These are phyloP conservation scores for Venustampulla echinocandica DNA, from an alignment of 495 filamentous ascomycete genomes.

Conservation along the genomic window DNA sequence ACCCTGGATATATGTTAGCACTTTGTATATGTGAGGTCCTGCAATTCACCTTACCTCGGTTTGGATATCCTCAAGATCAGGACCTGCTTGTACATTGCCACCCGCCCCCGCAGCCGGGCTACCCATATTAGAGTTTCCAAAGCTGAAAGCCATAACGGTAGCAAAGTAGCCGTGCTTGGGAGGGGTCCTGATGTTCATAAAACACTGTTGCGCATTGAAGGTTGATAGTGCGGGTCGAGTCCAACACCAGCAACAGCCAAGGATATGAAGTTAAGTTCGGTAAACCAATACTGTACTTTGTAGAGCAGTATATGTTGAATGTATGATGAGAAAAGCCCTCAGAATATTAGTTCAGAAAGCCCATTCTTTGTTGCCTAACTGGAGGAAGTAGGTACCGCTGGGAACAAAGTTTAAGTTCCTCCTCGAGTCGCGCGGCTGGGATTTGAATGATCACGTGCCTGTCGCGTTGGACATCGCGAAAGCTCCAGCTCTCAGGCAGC, in stretches of 20 bases:
- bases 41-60: slow-evolving; percentile 41
- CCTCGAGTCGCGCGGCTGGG: too few relatives aligned
- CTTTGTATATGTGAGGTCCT: background rate
- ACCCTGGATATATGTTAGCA: slow-evolving; percentile 39
- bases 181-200: slow-evolving; percentile 24
- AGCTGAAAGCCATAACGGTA: slow-evolving; percentile 57
- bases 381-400: too few relatives aligned
- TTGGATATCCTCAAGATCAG: slow-evolving; percentile 49
- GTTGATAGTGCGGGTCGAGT: background rate
- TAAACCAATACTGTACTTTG: background rate
- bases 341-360: too few relatives aligned
- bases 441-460: slow-evolving; percentile 9
- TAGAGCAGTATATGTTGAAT: too few relatives aligned
- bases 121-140: slow-evolving; percentile 19
- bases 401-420: too few relatives aligned
- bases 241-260: background rate
- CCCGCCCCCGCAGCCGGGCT: slow-evolving; percentile 3
- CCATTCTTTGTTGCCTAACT: too few relatives aligned
- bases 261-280: background rate
- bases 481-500: background rate
- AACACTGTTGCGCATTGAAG: slow-evolving; percentile 12
- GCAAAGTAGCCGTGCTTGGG: slow-evolving; percentile 18
- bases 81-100: slow-evolving; percentile 36
- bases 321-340: too few relatives aligned
- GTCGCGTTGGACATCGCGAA: slow-evolving; percentile 2